phyloP scores from a whole-genome alignment of 495 filamentous ascomycete genomes.

The Aspergillus heteromorphus region DNA sequence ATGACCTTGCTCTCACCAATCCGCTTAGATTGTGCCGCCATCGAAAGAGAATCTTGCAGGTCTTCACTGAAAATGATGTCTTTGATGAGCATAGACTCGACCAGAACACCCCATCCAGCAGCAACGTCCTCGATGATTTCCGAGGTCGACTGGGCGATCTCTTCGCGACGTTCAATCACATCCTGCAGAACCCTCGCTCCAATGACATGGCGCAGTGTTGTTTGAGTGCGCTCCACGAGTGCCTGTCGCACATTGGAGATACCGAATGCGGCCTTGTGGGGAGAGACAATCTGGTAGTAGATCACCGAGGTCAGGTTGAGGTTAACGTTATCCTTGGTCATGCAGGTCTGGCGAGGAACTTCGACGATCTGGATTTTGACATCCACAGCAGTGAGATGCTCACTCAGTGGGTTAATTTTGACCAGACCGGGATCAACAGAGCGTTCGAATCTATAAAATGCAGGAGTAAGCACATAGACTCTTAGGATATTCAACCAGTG shows the following conservation, averaged over 20 bases:
- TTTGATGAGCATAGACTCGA: conserved; percentile 99
- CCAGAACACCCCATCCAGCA: conserved; percentile 86
- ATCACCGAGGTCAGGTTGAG: conserved; percentile 93
- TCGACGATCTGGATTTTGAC: conserved; percentile 99
- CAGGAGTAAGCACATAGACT: neutral
- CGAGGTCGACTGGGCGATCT: conserved; percentile 87
- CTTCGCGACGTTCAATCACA: conserved; percentile 97
- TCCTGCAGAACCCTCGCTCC: conserved; percentile 95
- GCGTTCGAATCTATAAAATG: conserved; percentile 63
- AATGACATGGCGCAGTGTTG: conserved; percentile 94
- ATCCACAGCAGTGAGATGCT: conserved; percentile 85
- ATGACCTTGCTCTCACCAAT: conserved; percentile 99
- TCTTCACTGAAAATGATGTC: conserved; percentile 97
- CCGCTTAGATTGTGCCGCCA: conserved; percentile 99
- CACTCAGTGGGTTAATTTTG: conserved; percentile 95
- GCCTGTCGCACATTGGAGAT: conserved; percentile 92
- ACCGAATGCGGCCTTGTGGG: conserved; percentile 96
- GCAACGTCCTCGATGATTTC: conserved; percentile 98
- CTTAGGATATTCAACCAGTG: neutral
- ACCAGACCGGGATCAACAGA: conserved; percentile 96
- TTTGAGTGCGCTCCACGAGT: conserved; percentile 95
- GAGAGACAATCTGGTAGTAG: conserved; percentile 95
- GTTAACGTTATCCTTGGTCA: conserved; percentile 99
- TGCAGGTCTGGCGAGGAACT: conserved; percentile 94
- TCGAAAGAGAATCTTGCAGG: conserved; percentile 94